Percentiles rank a stretch among this genome's conserved stretches.
phyloP scores from a whole-genome alignment of 257 asterid genomes.

The Capsicum rhomboideum region DNA sequence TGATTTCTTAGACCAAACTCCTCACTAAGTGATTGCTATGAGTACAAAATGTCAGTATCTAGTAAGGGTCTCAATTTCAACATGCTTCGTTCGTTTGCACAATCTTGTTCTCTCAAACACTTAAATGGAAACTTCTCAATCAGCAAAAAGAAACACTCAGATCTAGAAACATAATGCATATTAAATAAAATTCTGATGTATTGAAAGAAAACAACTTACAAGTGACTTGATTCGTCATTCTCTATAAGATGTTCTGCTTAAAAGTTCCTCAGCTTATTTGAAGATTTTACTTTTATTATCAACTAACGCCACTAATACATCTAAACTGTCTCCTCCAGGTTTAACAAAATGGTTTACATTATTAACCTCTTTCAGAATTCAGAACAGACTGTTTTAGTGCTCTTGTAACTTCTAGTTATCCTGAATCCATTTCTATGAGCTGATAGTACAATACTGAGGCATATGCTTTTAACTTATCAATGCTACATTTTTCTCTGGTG shows the following conservation, averaged over 20 bases:
- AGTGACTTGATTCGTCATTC: not conserved
- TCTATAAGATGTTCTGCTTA: not conserved
- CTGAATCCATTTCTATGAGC: not conserved
- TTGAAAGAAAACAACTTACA: not conserved
- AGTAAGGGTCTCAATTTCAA: not conserved
- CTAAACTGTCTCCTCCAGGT: not conserved
- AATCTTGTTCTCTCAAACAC: not conserved
- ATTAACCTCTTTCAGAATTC: not conserved
- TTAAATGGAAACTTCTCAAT: not conserved
- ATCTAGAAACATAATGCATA: not conserved
- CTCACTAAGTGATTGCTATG: not conserved
- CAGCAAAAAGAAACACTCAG: not conserved
- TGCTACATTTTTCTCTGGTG: not conserved
- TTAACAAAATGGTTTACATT: not conserved
- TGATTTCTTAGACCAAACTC: not conserved
- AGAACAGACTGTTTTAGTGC: not conserved
- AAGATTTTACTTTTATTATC: not conserved
- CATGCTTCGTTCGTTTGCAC: not conserved
- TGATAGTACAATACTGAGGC: not conserved
- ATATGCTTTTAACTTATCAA: not conserved
- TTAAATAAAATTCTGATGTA: not conserved
- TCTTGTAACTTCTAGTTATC: not conserved
- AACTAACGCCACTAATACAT: not conserved
- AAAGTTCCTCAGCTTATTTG: not conserved
- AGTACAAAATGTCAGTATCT: not conserved